Base-by-base conservation (phyloP, 1,139 yeast species). In the Meyerozyma carpophila region DNA sequence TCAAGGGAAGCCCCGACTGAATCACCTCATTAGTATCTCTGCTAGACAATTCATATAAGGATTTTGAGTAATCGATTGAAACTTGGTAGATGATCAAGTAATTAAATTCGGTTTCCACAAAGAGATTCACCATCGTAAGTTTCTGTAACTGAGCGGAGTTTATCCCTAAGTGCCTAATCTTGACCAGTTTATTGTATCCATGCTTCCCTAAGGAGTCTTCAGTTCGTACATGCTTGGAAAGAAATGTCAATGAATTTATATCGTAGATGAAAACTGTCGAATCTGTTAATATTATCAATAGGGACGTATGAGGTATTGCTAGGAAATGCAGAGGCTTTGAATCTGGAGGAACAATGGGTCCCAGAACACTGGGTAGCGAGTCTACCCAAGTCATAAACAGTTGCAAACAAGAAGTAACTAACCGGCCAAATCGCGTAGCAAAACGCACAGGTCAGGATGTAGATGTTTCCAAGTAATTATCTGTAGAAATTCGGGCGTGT, bases 361-460 rank as follows among this genome's bases (percentile, higher is more conserved):
- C 54, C 60, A 58, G 66, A n/a, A 57, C 44, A 42, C 53, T 59
- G 18, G 74, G 73, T 47, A 64, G 57, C 25, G 67, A 55, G 46
- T 67, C 65, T 38, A 71, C 56, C 71, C 73, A 70, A 14, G 63
- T 69, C 75, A 70, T 69, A 28, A 25, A 32, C 11, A 34, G 37
- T 34, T 34, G 26, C 37, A 21, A 34, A 20, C 26, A 34, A 11
- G n/a, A 20, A n/a, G 20, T 32, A 32, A n/a, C 16, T 5, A 32
- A 16, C 2, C 6, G 36, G 16, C 36, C 20, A 8, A 6, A 21
- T 21, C 24, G 24, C 24, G 24, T 21, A 21, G 21, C 24, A 5
- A 21, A 21, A 21, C 2, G 24, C 20, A 13, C 7, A 32, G 14
- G 11, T 16, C 36, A 32, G 20, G 20, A 18, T 18, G 26, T 34